Base-by-base conservation (phyloP, 1,284 basidiomycete genomes). In the Blastosporella zonata region DNA sequence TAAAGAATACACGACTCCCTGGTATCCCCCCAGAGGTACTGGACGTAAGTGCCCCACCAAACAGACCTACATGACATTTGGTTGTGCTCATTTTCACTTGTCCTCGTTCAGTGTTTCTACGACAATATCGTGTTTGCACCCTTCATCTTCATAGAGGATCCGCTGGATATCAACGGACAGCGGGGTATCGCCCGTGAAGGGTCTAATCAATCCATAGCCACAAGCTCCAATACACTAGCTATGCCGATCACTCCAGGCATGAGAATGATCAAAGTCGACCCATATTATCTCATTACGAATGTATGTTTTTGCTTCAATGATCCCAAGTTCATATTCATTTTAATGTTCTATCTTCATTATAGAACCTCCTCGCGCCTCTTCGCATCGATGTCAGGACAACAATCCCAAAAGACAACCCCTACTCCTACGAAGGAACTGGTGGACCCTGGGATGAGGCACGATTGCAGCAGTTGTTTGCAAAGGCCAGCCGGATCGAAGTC, bases 81-180 rank as follows among this genome's bases (percentile, higher is more conserved):
- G 18, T 54, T 55, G 22, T n/a, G 23, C 36, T 47, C 39, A 23
- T n/a, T n/a, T n/a, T 31, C 29, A 13, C 29, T 31, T 5, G 13
- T 9, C 37, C 12, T 35, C 2, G n/a, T 2, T n/a, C 57, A 95
- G 90, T 95, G 90, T 57, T 93, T 96, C 62, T 99, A 89, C 65
- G 96, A 99, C 70, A 98, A 99, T 62, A 93, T 95, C 47, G 86
- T 93, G 18, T 94, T 89, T 68, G 92, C 87, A 38, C 96, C 88
- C 0, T 99, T 99, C 70, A 90, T 97, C 51, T 97, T 95, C 62
- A 88, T 97, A 51, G 95, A 97, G 62, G 94, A 96, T 62, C 85
- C 87, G 9, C 58, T 83, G 37, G 90, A 93, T 55, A 73, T 80
- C 17, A 82, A 82, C 60, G 77, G 80, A 29, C 75, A 78, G 53